These are phyloP conservation scores for Chloris gayana DNA, from an alignment of 176 grass and related monocot species.

Conservation along the genomic window DNA sequence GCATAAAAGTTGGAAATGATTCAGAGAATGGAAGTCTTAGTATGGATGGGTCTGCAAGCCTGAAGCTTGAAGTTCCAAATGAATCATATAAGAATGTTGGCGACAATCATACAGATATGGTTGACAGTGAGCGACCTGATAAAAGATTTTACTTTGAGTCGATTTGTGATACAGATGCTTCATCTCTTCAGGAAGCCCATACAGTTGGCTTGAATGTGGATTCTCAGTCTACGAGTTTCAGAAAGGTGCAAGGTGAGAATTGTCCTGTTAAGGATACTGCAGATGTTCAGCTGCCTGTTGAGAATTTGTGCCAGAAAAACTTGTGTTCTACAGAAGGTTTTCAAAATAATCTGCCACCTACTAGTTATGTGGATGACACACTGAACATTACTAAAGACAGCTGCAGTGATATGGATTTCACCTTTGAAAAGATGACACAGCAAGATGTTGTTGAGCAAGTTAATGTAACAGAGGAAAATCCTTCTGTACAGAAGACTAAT, in stretches of 20 bases:
- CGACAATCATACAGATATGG: background rate
- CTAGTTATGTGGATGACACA: conserved; percentile 19
- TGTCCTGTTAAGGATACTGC: conserved; percentile 19
- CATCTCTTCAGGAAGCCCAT: conserved; percentile 3
- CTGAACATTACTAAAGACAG: conserved; percentile 14
- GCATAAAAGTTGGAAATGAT: conserved; percentile 26
- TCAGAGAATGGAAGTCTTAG: conserved; percentile 16
- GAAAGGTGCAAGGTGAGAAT: conserved; percentile 27
- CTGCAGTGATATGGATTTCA: conserved; percentile 35
- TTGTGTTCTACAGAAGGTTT: conserved; percentile 24
- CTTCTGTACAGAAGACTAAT: conserved; percentile 9
- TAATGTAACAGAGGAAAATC: conserved; percentile 5
- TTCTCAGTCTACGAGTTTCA: conserved; percentile 26
- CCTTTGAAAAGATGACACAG: conserved; percentile 25
- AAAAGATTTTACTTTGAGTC: conserved; percentile 4
- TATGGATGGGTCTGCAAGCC: conserved; percentile 14
- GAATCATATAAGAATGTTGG: conserved; percentile 22
- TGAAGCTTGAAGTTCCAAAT: conserved; percentile 17
- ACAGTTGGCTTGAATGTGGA: background rate
- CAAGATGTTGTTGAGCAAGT: background rate
- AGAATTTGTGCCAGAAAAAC: conserved; percentile 17
- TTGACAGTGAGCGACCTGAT: conserved; percentile 16
- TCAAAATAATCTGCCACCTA: conserved; percentile 27
- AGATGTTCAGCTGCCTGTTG: conserved; percentile 32
- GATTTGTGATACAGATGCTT: conserved; percentile 6